Evolutionary conservation across 2,329 filamentous ascomycete species (phyloP), one percentile per base, ranked within the genome.

Genomic region (Apiospora arundinis): DNA sequence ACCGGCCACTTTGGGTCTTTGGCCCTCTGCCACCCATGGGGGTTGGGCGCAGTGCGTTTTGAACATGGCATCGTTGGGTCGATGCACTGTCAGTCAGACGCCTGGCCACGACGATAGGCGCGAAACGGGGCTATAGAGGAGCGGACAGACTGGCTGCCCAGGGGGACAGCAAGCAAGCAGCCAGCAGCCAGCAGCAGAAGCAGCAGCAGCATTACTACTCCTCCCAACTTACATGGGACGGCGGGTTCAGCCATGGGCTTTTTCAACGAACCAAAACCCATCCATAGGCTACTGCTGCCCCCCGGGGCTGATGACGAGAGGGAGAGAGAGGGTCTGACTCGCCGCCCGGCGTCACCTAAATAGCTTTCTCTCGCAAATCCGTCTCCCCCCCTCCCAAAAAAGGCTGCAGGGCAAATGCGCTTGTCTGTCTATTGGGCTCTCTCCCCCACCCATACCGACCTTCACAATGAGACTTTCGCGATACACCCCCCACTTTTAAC

Each of bases 401-500:
- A 44, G 44, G 65, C 46, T 69, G 48, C 67, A 69, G 46, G 67
- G 67, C 67, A 69, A 69, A 52, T 49, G 67, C 67, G 67, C 67
- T 69, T 69, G 67, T 52, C 46, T 63, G 56, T 32, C 56, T 63
- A 63, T 63, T 63, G 67, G 45, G 67, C 46, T 69, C 32, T 49
- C 42, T 25, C 46, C 67, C 65, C 67, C 67, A 69, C 67, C 46
- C 46, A 49, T 49, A 69, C 48, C 67, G 67, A 52, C 67, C 48
- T 69, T 40, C 46, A 56, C 45, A 49, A 49, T 46, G 66, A 68
- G 44, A 45, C 66, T 69, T 49, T 49, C 67, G 67, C 45, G 37
- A 69, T 52, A 69, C 67, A 40, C 67, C 46, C 71, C 71, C 71
- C 71, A 72, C 71, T 72, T 67, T 71, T 65, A 70, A 70, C 69